Conservation (phyloP, 129 eudicot genomes). For the Centella asiatica region DNA sequence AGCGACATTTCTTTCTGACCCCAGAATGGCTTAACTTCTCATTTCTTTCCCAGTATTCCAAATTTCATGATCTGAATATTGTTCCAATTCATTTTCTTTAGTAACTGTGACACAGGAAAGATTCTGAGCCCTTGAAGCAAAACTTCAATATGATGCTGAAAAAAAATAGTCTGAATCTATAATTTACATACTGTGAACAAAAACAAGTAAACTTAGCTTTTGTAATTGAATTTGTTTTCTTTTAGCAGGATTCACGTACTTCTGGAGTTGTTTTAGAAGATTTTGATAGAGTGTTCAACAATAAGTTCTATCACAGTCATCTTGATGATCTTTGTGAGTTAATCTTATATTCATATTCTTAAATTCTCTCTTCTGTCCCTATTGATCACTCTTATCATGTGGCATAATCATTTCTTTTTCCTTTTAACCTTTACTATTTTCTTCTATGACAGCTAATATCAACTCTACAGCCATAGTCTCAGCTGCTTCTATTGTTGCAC, state of each 20-base stretch:
- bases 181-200: not conserved
- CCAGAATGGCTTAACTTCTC: not conserved
- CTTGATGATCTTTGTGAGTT: constrained; percentile 73
- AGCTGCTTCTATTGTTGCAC: constrained; percentile 88
- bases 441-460: constrained; percentile 64
- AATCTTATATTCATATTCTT: constrained; percentile 12
- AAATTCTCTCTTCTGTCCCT: not conserved
- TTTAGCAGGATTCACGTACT: constrained; percentile 55
- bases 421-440: constrained; percentile 11
- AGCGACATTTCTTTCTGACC: not conserved
- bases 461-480: constrained; percentile 76
- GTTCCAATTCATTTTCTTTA: not conserved
- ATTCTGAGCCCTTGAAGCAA: not conserved
- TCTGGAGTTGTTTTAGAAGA: constrained; percentile 86
- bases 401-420: not conserved
- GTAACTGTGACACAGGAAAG: not conserved
- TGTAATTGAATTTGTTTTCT: constrained; percentile 9
- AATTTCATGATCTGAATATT: not conserved
- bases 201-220: not conserved
- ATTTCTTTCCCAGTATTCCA: not conserved
- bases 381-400: constrained; percentile 1
- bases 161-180: not conserved
- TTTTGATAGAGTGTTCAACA: constrained; percentile 65
- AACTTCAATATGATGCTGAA: too few species aligned
- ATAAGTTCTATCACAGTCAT: constrained; percentile 90